Evolutionary conservation across 192 early-diverging fungal species (phyloP).

Genomic region (Backusella tuberculispora): DNA sequence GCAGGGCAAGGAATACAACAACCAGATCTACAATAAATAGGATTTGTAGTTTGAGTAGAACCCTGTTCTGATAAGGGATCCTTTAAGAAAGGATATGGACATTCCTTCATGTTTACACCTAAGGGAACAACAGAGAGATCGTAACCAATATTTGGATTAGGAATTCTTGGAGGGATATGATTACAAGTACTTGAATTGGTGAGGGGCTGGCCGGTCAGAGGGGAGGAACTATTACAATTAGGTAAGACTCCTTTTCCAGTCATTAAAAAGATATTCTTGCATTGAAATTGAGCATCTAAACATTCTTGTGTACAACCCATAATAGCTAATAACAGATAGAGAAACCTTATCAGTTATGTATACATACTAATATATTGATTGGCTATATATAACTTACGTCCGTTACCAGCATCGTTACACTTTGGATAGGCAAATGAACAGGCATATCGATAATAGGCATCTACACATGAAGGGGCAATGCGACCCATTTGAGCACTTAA

Average conservation of each 20-base stretch:
- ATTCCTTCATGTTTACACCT: conserved; percentile 29
- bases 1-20: conserved; percentile 61
- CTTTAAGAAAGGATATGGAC: conserved; percentile 44
- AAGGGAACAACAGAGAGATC: conserved; percentile 32
- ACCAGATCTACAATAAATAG: conserved; percentile 43
- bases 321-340: neutral
- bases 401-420: conserved; percentile 6
- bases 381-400: neutral
- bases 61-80: conserved; percentile 41
- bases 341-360: neutral
- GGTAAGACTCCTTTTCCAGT: conserved; percentile 6
- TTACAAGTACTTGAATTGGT: neutral
- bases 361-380: neutral
- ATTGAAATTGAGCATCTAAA: neutral
- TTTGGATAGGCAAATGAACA: conserved; percentile 44
- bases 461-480: conserved; percentile 27
- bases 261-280: conserved; percentile 19
- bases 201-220: conserved; percentile 12
- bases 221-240: neutral
- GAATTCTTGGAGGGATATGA: conserved; percentile 2
- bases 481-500: neutral
- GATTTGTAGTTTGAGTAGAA: conserved; percentile 24
- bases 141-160: neutral
- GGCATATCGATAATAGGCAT: conserved; percentile 37
- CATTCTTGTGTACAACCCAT: conserved; percentile 13